These are phyloP conservation scores for Candida neerlandica DNA, from an alignment of 1,139 yeast species.

Conservation along the genomic window DNA sequence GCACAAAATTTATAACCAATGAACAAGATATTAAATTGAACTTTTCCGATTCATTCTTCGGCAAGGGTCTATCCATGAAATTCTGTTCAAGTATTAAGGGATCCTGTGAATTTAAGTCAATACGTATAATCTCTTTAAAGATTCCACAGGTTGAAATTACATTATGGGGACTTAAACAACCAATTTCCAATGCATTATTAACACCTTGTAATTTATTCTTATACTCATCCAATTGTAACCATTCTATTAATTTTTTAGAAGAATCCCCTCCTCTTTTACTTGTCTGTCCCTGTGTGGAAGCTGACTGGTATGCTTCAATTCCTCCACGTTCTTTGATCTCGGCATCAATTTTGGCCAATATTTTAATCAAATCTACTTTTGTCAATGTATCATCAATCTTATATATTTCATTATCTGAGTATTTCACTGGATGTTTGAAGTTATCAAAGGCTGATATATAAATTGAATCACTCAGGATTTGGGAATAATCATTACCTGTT, in stretches of 20 bases:
- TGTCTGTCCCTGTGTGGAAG: conserved; percentile 84
- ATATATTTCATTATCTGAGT: conserved; percentile 19
- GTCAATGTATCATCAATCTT: conserved; percentile 23
- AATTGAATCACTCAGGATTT: conserved; percentile 12
- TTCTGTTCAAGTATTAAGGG: conserved; percentile 74
- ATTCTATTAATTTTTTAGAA: conserved; percentile 68
- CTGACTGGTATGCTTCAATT: conserved; percentile 74
- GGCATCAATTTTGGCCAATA: conserved; percentile 57
- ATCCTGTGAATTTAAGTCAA: conserved; percentile 83
- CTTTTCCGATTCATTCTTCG: conserved; percentile 41
- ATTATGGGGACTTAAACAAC: conserved; percentile 72
- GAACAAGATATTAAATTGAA: conserved; percentile 80
- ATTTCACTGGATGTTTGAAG: conserved; percentile 13
- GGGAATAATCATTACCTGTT: conserved; percentile 26
- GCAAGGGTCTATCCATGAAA: conserved; percentile 77
- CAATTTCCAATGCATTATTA: conserved; percentile 70
- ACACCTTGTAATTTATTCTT: conserved; percentile 16
- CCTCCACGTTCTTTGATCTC: conserved; percentile 71
- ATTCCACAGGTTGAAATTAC: conserved; percentile 60
- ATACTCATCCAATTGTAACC: conserved; percentile 48
- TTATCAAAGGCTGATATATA: conserved; percentile 9
- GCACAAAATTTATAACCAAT: conserved; percentile 84
- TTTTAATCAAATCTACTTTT: conserved; percentile 21
- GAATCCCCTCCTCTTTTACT: conserved; percentile 86
- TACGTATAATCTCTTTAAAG: conserved; percentile 54